Conservation (phyloP, 2,329 filamentous ascomycete genomes). For the Ceratocystis albifundus region DNA sequence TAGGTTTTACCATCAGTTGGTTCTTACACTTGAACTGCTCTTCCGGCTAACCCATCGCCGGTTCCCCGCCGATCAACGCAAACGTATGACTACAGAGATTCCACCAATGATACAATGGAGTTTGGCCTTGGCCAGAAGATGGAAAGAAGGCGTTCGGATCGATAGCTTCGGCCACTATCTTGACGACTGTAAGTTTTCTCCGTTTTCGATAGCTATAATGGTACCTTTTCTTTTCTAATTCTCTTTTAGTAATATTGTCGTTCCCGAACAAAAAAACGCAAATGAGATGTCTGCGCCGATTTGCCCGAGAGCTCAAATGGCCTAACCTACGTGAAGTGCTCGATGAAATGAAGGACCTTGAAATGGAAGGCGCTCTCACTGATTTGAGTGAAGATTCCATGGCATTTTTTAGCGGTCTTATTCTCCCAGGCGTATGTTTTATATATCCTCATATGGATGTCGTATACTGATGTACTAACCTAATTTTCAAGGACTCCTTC, state of each 20-base stretch:
- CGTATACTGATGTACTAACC: conserved; percentile 15
- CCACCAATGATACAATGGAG: conserved; percentile 63
- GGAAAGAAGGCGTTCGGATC: conserved; percentile 58
- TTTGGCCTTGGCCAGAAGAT: conserved; percentile 59
- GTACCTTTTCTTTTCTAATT: background rate
- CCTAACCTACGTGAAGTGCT: conserved; percentile 57
- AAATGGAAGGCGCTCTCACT: conserved; percentile 47
- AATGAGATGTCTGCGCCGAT: conserved; percentile 55
- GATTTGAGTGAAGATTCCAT: conserved; percentile 57
- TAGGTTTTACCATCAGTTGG: conserved; percentile 64
- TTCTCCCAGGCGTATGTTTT: conserved; percentile 53
- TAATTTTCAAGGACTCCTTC: conserved; percentile 41
- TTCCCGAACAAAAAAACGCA: conserved; percentile 55
- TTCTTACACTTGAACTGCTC: conserved; percentile 61
- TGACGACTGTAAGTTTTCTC: conserved; percentile 16
- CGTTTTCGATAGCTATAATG: background rate
- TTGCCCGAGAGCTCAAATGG: conserved; percentile 65
- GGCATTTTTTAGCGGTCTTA: conserved; percentile 65
- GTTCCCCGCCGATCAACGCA: conserved; percentile 52
- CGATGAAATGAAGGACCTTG: conserved; percentile 48
- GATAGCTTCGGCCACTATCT: conserved; percentile 42
- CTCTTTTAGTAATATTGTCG: conserved; percentile 44
- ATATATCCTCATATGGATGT: background rate
- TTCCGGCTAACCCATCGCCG: conserved; percentile 53
- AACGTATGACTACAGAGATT: conserved; percentile 51